phyloP scores from a whole-genome alignment of 2,329 filamentous ascomycete species.

The Fusarium piperis region DNA sequence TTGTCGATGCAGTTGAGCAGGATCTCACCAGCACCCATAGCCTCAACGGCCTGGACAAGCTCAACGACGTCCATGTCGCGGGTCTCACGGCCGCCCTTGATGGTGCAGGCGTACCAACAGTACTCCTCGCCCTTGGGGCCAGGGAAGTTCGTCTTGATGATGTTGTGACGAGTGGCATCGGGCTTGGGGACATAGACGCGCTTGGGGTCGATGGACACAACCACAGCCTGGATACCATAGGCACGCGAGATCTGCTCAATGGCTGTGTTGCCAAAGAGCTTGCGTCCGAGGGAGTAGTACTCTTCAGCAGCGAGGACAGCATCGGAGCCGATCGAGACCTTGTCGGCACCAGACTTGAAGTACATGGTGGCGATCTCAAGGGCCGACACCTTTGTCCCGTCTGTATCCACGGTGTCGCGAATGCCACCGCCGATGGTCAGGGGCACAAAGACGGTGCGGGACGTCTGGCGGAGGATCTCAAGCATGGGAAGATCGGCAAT shows the following conservation, averaged over 20 bases:
- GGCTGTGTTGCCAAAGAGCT: conserved; percentile 81
- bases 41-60: conserved; percentile 87
- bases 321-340: conserved; percentile 96
- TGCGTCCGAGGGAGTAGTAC: conserved; percentile 78
- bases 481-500: conserved; percentile 95
- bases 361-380: conserved; percentile 96
- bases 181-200: conserved; percentile 83
- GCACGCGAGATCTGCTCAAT: conserved; percentile 95
- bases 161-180: conserved; percentile 77
- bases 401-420: conserved; percentile 88
- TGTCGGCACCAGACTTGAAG: conserved; percentile 96
- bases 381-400: conserved; percentile 86
- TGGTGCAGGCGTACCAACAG: conserved; percentile 98
- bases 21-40: conserved; percentile 94
- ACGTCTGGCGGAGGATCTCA: conserved; percentile 86
- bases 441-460: conserved; percentile 93
- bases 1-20: conserved; percentile 97
- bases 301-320: conserved; percentile 93
- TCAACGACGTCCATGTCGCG: conserved; percentile 92
- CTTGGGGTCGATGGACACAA: conserved; percentile 94
- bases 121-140: conserved; percentile 81
- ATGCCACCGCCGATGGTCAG: conserved; percentile 96
- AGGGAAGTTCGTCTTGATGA: conserved; percentile 73
- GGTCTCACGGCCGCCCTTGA: conserved; percentile 94
- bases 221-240: conserved; percentile 96